Conservation (phyloP, 129 eudicot species). For the sunflower (Helianthus annuus) region DNA sequence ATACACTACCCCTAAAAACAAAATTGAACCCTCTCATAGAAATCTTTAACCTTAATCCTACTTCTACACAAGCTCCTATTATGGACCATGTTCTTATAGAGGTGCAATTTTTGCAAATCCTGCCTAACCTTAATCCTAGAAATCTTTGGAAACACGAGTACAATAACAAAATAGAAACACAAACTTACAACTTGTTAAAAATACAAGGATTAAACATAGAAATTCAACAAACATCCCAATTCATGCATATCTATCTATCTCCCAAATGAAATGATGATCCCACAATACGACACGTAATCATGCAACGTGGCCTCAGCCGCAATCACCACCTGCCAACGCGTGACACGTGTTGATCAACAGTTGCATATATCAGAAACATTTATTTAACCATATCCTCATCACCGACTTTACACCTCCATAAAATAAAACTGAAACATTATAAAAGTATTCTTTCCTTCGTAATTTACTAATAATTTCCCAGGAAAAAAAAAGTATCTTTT, state of each 20-base stretch:
- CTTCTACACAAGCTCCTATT: too few species aligned
- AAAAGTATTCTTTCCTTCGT: neutral
- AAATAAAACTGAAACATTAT: neutral
- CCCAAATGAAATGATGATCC: conserved; percentile 17
- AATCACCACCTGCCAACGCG: conserved; percentile 13
- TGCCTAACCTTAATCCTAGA: too few species aligned
- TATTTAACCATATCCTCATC: conserved; percentile 21
- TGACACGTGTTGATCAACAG: conserved; percentile 28
- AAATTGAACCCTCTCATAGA: too few species aligned
- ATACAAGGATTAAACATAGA: neutral
- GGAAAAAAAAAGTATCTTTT: conserved; percentile 2
- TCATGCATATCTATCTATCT: conserved; percentile 1
- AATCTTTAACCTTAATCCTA: too few species aligned
- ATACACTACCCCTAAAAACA: too few species aligned
- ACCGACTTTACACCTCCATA: neutral
- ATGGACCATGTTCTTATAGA: too few species aligned
- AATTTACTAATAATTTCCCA: conserved; percentile 10
- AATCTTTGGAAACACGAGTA: too few species aligned
- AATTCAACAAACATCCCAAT: neutral
- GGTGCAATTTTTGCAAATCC: too few species aligned
- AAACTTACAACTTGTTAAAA: neutral
- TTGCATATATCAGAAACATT: conserved; percentile 25
- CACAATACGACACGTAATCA: conserved; percentile 31
- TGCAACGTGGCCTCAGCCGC: conserved; percentile 28
- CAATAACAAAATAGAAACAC: neutral